phyloP scores from a whole-genome alignment of 2,329 filamentous ascomycete species.

The Pestalotiopsis sp. region DNA sequence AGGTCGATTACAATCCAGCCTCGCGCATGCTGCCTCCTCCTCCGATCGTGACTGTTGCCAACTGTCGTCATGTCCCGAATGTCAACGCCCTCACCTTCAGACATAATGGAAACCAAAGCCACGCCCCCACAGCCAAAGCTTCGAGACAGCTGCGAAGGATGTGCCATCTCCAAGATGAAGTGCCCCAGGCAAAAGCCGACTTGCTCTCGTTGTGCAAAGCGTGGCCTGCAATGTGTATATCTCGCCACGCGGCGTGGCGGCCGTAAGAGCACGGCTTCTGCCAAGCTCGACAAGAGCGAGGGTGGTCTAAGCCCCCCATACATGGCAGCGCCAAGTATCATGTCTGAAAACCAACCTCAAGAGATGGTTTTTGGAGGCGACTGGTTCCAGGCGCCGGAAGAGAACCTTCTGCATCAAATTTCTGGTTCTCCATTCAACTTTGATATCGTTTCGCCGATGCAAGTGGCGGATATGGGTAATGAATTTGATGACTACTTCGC shows the following conservation, averaged over 20 bases:
- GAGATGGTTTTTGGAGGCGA: not conserved
- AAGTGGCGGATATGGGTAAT: not conserved
- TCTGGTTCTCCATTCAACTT: not conserved
- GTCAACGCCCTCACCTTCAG: not conserved
- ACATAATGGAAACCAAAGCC: not conserved
- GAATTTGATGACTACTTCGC: not conserved
- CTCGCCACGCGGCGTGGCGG: not conserved
- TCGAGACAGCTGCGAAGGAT: constrained; percentile 23
- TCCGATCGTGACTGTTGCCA: not conserved
- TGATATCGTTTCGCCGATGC: not conserved
- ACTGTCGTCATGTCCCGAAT: not conserved
- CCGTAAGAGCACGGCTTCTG: not conserved
- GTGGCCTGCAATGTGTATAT: constrained; percentile 21
- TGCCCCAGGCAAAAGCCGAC: constrained; percentile 24
- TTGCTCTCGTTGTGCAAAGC: constrained; percentile 21
- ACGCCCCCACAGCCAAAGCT: not conserved
- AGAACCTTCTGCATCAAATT: not conserved
- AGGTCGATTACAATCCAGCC: not conserved
- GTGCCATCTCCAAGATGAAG: constrained; percentile 23
- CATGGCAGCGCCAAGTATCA: not conserved
- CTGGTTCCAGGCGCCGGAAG: not conserved
- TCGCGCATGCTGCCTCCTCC: not conserved
- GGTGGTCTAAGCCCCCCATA: not conserved
- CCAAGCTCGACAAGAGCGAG: not conserved
- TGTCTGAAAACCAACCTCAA: not conserved